Evolutionary conservation across 192 early-diverging fungal genomes (phyloP).

Genomic region (Backusella morwellensis): DNA sequence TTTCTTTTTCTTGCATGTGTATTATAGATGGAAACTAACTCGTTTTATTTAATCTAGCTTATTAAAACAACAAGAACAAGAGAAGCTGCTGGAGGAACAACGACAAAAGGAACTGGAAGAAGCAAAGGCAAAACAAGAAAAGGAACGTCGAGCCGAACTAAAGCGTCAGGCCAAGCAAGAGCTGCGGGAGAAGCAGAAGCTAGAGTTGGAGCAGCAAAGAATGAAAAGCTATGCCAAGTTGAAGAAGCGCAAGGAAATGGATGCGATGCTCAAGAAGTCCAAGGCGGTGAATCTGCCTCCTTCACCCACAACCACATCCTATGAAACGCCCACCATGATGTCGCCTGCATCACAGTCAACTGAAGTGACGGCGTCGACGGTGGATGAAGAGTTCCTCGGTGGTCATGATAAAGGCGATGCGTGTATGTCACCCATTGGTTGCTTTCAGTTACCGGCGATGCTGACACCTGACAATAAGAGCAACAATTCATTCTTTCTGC

Average conservation of each 20-base stretch:
- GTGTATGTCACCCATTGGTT: background rate
- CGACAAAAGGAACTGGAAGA: background rate
- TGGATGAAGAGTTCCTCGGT: background rate
- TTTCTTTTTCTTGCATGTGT: background rate
- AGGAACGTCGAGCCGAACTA: background rate
- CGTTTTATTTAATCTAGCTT: background rate
- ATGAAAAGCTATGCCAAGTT: background rate
- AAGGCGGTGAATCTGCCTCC: background rate
- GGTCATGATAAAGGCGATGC: background rate
- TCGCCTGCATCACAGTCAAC: background rate
- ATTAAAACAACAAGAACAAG: background rate
- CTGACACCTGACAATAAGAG: background rate
- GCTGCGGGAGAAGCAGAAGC: background rate
- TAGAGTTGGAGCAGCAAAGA: background rate
- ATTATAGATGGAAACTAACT: background rate
- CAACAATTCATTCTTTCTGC: background rate
- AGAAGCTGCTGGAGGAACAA: background rate
- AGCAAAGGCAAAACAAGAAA: background rate
- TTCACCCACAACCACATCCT: background rate
- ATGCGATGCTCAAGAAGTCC: background rate
- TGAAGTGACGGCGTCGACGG: background rate
- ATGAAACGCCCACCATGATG: background rate
- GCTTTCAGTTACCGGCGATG: background rate
- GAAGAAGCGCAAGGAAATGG: background rate
- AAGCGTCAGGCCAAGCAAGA: background rate